Percentiles rank a stretch among this genome's conserved stretches.
phyloP scores from a whole-genome alignment of 2,329 filamentous ascomycete species.

The Aschersonia sp. region DNA sequence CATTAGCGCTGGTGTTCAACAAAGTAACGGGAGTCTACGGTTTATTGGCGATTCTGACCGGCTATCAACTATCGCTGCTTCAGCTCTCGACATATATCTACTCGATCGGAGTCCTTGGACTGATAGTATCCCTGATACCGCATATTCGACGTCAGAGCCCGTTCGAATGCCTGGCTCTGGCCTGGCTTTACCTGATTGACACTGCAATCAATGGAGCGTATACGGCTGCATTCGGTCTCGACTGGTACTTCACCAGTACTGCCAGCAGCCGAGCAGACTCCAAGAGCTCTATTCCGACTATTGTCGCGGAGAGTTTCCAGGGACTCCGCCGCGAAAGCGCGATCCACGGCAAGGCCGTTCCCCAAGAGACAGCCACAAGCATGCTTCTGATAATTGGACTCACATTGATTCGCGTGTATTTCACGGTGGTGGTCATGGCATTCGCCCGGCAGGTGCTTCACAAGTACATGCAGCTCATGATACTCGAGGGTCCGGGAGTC shows the following conservation, averaged over 20 bases:
- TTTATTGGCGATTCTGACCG: slow-evolving; percentile 75
- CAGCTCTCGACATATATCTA: slow-evolving; percentile 90
- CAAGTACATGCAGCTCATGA: slow-evolving; percentile 37
- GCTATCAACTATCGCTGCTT: slow-evolving; percentile 65
- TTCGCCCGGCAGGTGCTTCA: slow-evolving; percentile 67
- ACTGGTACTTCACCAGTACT: slow-evolving; percentile 67
- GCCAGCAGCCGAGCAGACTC: slow-evolving; percentile 19
- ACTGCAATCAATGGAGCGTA: slow-evolving; percentile 69
- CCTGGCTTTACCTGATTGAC: slow-evolving; percentile 76
- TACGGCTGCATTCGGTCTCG: slow-evolving; percentile 66
- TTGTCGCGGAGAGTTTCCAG: slow-evolving; percentile 18
- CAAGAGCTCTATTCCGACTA: slow-evolving; percentile 8
- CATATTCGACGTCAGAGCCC: slow-evolving; percentile 69
- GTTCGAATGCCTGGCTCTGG: slow-evolving; percentile 65
- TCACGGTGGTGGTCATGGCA: slow-evolving; percentile 68
- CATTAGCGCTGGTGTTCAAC: slow-evolving; percentile 73
- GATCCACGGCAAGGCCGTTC: slow-evolving; percentile 20
- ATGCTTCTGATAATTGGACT: slow-evolving; percentile 62
- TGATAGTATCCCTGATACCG: slow-evolving; percentile 57
- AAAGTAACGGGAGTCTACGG: slow-evolving; percentile 87
- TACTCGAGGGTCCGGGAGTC: slow-evolving; percentile 31
- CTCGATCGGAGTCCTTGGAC: slow-evolving; percentile 55
- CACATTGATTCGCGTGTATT: slow-evolving; percentile 68
- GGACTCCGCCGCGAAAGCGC: slow-evolving; percentile 18
- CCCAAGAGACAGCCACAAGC: slow-evolving; percentile 55